Conservation (phyloP, 2,329 filamentous ascomycete genomes). For the Ramularia collo-cygni region DNA sequence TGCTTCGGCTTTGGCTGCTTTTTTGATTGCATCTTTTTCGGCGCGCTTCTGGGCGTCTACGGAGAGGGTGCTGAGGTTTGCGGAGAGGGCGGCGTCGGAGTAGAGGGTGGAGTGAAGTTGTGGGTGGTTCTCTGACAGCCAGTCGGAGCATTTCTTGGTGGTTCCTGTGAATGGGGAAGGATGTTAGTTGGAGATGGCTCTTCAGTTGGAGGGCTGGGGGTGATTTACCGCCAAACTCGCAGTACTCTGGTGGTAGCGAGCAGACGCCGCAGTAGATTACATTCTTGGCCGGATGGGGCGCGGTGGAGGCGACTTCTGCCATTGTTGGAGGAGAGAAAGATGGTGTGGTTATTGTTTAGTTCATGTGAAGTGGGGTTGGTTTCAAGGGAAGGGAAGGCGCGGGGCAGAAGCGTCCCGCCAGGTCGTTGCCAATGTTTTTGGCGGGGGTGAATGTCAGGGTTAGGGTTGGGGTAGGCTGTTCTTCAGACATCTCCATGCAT, state of each 20-base stretch:
- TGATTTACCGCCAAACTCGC: constrained; percentile 76
- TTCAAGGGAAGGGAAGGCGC: too few relatives aligned
- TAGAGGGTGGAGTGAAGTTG: constrained; percentile 73
- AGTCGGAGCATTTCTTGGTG: constrained; percentile 93
- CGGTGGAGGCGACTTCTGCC: constrained; percentile 24
- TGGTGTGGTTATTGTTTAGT: too few relatives aligned
- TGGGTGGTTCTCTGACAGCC: constrained; percentile 71
- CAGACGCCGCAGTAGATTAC: constrained; percentile 61
- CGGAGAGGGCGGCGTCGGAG: constrained; percentile 67
- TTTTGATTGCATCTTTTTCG: constrained; percentile 93
- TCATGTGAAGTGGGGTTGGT: background rate
- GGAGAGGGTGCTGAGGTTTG: constrained; percentile 77
- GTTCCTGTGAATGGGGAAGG: constrained; percentile 43
- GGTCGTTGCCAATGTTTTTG: too few relatives aligned
- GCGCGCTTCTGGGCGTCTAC: constrained; percentile 90
- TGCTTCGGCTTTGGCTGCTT: constrained; percentile 87
- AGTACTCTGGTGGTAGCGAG: constrained; percentile 73
- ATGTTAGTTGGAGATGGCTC: too few relatives aligned
- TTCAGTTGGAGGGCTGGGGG: too few relatives aligned
- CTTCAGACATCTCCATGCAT: too few relatives aligned
- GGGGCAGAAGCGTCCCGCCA: too few relatives aligned
- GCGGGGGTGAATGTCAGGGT: too few relatives aligned
- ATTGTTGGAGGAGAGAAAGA: constrained; percentile 16
- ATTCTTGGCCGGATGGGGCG: constrained; percentile 39
- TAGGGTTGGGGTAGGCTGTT: too few relatives aligned